Base-by-base conservation (phyloP, 805 yeast species). In the Yarrowia keelungensis region DNA sequence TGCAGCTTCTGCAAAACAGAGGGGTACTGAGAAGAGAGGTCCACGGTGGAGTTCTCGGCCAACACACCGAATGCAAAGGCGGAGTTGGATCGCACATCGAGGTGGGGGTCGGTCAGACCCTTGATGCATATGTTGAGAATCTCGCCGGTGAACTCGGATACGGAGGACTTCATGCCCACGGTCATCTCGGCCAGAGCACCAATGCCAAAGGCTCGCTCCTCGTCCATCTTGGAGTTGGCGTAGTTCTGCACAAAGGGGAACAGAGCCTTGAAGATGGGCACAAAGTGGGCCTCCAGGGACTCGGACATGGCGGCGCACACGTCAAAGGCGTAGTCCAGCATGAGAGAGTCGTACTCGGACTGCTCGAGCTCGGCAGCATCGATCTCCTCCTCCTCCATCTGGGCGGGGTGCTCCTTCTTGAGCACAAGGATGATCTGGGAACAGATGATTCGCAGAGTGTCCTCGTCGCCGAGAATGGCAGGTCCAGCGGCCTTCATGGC, bases 41-140 rank as follows among this genome's bases (percentile, higher is more conserved):
- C 81, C 69, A 84, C 74, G 74, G 83, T 81, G 59, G 84, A 78
- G 79, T 80, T 73, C 75, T 85, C 86, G 70, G 87, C 78, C 70
- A 92, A 79, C 70, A 92, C 79, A 74, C 99, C 99, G 73, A 91
- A 87, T 82, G 98, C 99, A 78, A 92, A 95, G 16, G 98, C 97
- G 66, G 98, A 94, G 74, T 92, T 91, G 74, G 97, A 93, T 80
- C 94, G 89, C 70, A 92, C 98, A 76, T 92, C 97, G 71, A 90
- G 82, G 15, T 95, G 89, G 77, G 90, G 92, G 75, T 87, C 87
- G 69, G 89, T 84, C 71, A 94, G 83, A 72, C 89, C 87, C 70
- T 86, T 83, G 64, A 85, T 81, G 76, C 95, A 89, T 47, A 89
- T 81, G 76, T 88, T 86, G 75, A 92, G 80, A 75, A 95, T 81